Conservation (phyloP, 805 yeast species). For the Clavispora fructus region DNA sequence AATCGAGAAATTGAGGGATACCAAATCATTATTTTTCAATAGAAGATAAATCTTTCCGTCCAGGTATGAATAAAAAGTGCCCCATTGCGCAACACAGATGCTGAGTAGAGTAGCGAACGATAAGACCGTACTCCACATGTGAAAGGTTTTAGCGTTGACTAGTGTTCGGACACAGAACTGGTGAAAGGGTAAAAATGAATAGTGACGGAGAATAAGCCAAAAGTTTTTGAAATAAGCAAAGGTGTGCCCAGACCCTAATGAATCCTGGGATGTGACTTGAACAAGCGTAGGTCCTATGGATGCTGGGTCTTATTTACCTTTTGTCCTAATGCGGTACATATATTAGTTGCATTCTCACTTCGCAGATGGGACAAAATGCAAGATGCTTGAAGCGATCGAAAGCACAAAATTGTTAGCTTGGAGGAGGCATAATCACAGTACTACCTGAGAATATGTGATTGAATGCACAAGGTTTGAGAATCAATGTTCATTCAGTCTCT, state of each 20-base stretch:
- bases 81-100: slow-evolving; percentile 18
- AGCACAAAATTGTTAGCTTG: neutral
- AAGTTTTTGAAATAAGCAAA: no score
- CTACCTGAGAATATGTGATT: no score
- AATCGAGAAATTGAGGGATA: slow-evolving; percentile 30
- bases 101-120: neutral
- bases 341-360: neutral
- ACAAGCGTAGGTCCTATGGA: neutral
- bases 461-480: no score
- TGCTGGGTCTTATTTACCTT: neutral
- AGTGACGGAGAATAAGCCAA: neutral
- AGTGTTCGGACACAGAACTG: no score
- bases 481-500: no score
- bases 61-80: slow-evolving; percentile 30
- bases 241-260: neutral
- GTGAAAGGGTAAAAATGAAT: neutral
- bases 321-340: neutral
- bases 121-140: neutral
- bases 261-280: neutral
- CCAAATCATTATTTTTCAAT: slow-evolving; percentile 32
- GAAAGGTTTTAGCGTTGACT: neutral
- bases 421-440: no score
- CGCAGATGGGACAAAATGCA: neutral
- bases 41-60: slow-evolving; percentile 32
- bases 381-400: neutral